Percentiles rank a stretch among this genome's conserved stretches.
Evolutionary conservation across 176 grass and related monocot species (phyloP).

Genomic region (Elaeis guineensis): DNA sequence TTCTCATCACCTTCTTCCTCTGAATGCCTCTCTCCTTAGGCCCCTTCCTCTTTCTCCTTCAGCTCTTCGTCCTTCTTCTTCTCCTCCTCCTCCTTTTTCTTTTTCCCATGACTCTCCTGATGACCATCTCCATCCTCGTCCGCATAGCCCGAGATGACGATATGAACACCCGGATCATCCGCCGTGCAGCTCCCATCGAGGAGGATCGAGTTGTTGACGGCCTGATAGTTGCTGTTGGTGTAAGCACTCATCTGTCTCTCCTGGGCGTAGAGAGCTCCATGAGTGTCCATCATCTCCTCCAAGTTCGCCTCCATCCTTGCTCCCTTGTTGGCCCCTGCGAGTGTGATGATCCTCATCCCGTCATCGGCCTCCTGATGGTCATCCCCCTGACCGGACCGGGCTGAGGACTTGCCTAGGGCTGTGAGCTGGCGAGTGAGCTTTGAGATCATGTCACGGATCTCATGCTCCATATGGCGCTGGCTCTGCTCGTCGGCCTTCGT

Average conservation of each 20-base stretch:
- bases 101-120: constrained; percentile 15
- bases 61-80: constrained; percentile 6
- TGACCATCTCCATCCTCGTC: constrained; percentile 20
- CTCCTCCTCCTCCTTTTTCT: constrained; percentile 19
- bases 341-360: constrained; percentile 40
- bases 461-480: not conserved
- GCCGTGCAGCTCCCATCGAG: constrained; percentile 52
- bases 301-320: constrained; percentile 31
- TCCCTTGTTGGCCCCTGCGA: constrained; percentile 53
- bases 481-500: too few relatives aligned
- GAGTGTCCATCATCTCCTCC: constrained; percentile 25
- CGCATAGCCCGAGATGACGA: constrained; percentile 38
- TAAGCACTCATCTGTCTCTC: constrained; percentile 40
- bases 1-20: too few relatives aligned
- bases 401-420: constrained; percentile 2
- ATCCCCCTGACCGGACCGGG: not conserved
- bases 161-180: constrained; percentile 64
- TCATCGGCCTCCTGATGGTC: not conserved
- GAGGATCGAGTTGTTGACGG: constrained; percentile 89
- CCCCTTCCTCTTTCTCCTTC: constrained; percentile 6
- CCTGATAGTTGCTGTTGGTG: constrained; percentile 95
- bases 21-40: not conserved
- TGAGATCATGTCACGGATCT: constrained; percentile 29
- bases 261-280: constrained; percentile 8
- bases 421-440: constrained; percentile 56